phyloP scores from a whole-genome alignment of 768 basidiomycete genomes.

The Lactarius hengduanensis region DNA sequence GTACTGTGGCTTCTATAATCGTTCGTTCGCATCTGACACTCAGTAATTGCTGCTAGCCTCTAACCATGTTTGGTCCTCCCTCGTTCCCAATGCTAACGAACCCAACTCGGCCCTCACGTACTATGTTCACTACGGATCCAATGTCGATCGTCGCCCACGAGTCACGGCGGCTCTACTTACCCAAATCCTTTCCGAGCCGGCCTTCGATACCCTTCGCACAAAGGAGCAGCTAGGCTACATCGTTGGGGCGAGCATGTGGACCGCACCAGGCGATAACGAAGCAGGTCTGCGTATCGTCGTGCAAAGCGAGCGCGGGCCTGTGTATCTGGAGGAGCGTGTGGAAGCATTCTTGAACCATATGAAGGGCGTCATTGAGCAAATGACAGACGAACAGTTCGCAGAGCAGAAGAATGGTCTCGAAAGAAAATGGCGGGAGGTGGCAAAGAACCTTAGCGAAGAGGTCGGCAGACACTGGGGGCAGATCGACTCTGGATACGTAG shows the following conservation, averaged over 20 bases:
- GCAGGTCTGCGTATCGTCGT: constrained; percentile 80
- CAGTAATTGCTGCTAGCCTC: constrained; percentile 47
- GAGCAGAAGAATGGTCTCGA: constrained; percentile 77
- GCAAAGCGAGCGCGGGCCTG: constrained; percentile 82
- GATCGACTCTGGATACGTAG: constrained; percentile 76
- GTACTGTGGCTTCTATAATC: constrained; percentile 17
- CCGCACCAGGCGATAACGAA: constrained; percentile 61
- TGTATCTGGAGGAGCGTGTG: constrained; percentile 81
- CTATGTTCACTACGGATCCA: constrained; percentile 75
- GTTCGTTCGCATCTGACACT: background rate
- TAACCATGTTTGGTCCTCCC: constrained; percentile 62
- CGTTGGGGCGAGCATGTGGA: constrained; percentile 61
- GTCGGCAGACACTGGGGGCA: constrained; percentile 62
- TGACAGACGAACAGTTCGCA: constrained; percentile 70
- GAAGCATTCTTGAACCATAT: constrained; percentile 83
- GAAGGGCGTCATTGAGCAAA: constrained; percentile 61
- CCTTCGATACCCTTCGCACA: constrained; percentile 88
- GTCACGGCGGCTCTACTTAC: constrained; percentile 68
- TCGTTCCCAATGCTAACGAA: constrained; percentile 80
- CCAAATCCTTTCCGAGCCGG: constrained; percentile 87
- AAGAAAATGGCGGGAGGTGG: constrained; percentile 78
- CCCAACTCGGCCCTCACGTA: constrained; percentile 86
- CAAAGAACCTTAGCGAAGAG: constrained; percentile 90
- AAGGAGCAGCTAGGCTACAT: constrained; percentile 96
- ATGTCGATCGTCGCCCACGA: constrained; percentile 60